Conservation (phyloP, 495 filamentous ascomycete genomes). For the Aspergillus olivimuriae region DNA sequence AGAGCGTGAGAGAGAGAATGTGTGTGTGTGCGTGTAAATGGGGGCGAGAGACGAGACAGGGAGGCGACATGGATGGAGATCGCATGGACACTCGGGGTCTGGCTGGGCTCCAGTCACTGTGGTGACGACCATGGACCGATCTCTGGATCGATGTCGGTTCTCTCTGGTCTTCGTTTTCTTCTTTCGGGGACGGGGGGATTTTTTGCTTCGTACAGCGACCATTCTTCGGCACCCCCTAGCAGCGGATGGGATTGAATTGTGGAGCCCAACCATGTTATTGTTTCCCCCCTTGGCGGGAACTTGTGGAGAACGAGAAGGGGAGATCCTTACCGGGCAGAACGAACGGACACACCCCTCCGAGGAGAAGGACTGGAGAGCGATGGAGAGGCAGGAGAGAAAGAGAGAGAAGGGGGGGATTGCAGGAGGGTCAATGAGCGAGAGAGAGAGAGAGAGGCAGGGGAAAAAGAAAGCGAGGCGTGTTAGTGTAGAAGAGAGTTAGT, state of each 20-base stretch:
- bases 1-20: not conserved
- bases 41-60: too few species aligned
- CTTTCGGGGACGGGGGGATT: not conserved
- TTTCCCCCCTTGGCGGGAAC: conserved; percentile 22
- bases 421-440: not conserved
- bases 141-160: too few species aligned
- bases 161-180: too few species aligned
- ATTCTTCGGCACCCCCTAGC: conserved; percentile 12
- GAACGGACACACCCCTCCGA: not conserved
- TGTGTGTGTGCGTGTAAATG: too few species aligned
- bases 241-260: conserved; percentile 14
- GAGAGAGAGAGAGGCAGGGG: not conserved
- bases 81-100: too few species aligned
- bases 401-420: not conserved
- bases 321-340: not conserved
- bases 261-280: conserved; percentile 14
- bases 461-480: not conserved
- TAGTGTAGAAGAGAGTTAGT: not conserved
- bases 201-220: conserved; percentile 1
- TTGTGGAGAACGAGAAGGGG: conserved; percentile 16
- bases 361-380: not conserved
- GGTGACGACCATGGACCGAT: conserved; percentile 2
- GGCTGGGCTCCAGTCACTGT: not conserved
- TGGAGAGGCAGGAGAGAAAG: not conserved
- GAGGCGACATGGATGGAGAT: too few species aligned